These are phyloP conservation scores for Hypoxylon lenormandii DNA, from an alignment of 495 filamentous ascomycete genomes.

Conservation along the genomic window DNA sequence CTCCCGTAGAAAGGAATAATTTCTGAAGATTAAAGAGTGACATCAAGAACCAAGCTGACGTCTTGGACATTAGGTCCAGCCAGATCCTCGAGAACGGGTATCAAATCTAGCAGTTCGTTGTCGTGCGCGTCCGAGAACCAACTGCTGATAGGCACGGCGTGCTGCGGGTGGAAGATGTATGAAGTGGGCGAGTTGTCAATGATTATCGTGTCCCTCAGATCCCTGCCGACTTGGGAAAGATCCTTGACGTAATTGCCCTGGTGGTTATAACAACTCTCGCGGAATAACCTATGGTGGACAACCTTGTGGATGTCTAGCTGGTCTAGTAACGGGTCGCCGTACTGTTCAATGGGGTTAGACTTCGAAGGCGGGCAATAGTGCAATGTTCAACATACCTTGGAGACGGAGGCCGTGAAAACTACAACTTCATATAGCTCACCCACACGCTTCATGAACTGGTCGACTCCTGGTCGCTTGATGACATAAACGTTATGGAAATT, in stretches of 20 bases:
- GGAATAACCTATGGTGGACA: slow-evolving; percentile 94
- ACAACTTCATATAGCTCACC: slow-evolving; percentile 98
- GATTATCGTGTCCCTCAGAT: slow-evolving; percentile 97
- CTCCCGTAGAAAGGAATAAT: slow-evolving; percentile 52
- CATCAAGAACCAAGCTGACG: slow-evolving; percentile 97
- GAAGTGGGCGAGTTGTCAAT: slow-evolving; percentile 99
- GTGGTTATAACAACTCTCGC: slow-evolving; percentile 99
- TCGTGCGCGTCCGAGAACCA: slow-evolving; percentile 99
- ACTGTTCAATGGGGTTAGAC: slow-evolving; percentile 66
- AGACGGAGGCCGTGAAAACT: slow-evolving; percentile 98
- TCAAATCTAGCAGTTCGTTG: slow-evolving; percentile 97
- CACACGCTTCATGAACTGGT: slow-evolving; percentile 98
- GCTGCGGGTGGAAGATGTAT: slow-evolving; percentile 99
- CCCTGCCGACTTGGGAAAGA: slow-evolving; percentile 93
- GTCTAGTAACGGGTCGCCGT: slow-evolving; percentile 94
- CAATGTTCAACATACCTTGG: slow-evolving; percentile 76
- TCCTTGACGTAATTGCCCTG: slow-evolving; percentile 99
- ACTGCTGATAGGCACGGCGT: slow-evolving; percentile 98
- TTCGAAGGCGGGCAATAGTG: neutral
- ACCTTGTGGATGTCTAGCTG: slow-evolving; percentile 98
- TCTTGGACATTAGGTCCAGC: slow-evolving; percentile 87
- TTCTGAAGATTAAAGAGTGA: slow-evolving; percentile 74
- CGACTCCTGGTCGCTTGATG: slow-evolving; percentile 96
- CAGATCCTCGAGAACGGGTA: slow-evolving; percentile 97
- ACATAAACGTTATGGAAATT: slow-evolving; percentile 99